Evolutionary conservation across 2,329 filamentous ascomycete species (phyloP).

Genomic region (Exophiala aquamarina): DNA sequence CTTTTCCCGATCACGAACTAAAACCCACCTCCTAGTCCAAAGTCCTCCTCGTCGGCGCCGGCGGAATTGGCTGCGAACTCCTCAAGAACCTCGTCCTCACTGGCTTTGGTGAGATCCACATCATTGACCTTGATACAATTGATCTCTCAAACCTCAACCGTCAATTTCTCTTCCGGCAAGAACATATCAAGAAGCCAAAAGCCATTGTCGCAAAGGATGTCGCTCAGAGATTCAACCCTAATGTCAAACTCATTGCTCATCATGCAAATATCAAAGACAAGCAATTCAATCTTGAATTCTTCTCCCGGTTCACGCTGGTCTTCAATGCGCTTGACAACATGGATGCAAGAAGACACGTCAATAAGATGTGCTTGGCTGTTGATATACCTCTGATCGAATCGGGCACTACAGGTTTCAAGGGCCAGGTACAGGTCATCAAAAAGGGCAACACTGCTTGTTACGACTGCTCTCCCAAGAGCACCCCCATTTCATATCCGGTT

Average conservation of each 20-base stretch:
- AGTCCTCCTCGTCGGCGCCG: constrained; percentile 91
- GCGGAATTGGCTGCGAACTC: constrained; percentile 95
- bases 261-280: constrained; percentile 93
- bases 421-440: constrained; percentile 95
- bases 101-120: constrained; percentile 88
- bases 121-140: constrained; percentile 97
- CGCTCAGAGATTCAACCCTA: constrained; percentile 85
- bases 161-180: constrained; percentile 92
- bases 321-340: constrained; percentile 98
- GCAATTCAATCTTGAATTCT: constrained; percentile 86
- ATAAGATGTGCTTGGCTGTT: constrained; percentile 93
- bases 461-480: constrained; percentile 86
- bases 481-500: constrained; percentile 89
- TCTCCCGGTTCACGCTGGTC: constrained; percentile 74
- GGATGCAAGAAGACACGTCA: constrained; percentile 90
- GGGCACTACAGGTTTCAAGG: constrained; percentile 95
- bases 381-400: constrained; percentile 91
- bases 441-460: constrained; percentile 93
- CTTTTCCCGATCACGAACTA: background rate
- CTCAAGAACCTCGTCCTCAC: constrained; percentile 93
- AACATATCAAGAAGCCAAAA: constrained; percentile 98
- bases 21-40: constrained; percentile 60
- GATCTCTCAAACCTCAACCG: constrained; percentile 96
- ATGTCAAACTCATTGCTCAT: constrained; percentile 80
- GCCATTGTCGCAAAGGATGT: constrained; percentile 91